Percentiles rank a stretch among this genome's conserved stretches.
phyloP scores from a whole-genome alignment of 352 stramenopile species.

The Pythium myriotylum region DNA sequence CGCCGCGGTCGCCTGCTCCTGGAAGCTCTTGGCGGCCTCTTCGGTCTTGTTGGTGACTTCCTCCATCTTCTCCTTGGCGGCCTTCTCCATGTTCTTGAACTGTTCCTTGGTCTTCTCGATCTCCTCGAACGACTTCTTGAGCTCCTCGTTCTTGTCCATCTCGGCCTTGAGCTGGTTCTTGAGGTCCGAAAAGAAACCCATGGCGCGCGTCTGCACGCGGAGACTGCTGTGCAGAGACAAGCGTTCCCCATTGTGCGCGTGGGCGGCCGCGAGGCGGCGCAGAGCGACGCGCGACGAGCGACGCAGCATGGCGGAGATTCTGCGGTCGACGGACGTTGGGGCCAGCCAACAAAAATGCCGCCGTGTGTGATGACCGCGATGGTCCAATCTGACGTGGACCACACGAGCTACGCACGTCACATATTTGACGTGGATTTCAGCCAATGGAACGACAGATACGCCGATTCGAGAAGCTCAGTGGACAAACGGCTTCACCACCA shows the following conservation, averaged over 20 bases:
- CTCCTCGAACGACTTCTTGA: conserved; percentile 81
- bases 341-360: conserved; percentile 24
- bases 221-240: conserved; percentile 5
- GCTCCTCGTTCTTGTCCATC: conserved; percentile 80
- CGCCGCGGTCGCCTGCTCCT: conserved; percentile 55
- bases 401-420: conserved; percentile 23
- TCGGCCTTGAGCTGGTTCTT: conserved; percentile 84
- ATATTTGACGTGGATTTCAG: conserved; percentile 12
- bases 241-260: conserved; percentile 4
- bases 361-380: neutral
- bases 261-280: conserved; percentile 13
- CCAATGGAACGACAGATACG: conserved; percentile 10
- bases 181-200: conserved; percentile 78
- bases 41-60: conserved; percentile 59
- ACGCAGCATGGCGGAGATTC: conserved; percentile 31
- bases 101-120: conserved; percentile 74
- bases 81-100: conserved; percentile 67
- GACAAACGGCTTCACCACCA: conserved; percentile 32
- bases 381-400: conserved; percentile 8
- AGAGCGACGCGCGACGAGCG: conserved; percentile 25
- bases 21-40: conserved; percentile 57
- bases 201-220: conserved; percentile 42
- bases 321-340: neutral
- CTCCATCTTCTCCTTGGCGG: conserved; percentile 63
- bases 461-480: conserved; percentile 25